These are phyloP conservation scores for Penicillium paxilli DNA, from an alignment of 495 filamentous ascomycete genomes.

Conservation along the genomic window DNA sequence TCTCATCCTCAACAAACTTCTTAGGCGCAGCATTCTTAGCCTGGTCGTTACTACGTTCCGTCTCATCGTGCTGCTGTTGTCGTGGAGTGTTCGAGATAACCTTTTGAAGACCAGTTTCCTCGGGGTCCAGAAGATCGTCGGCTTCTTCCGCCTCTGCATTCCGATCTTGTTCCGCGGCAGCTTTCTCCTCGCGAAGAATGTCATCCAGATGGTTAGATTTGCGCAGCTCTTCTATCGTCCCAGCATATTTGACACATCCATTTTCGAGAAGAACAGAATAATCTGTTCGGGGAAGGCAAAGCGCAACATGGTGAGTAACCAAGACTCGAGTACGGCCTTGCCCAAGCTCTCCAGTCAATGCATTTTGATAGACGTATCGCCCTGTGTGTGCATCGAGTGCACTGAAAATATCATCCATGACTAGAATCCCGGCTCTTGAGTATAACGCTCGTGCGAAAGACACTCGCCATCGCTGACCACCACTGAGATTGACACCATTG, in stretches of 20 bases:
- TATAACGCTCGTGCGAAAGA: slow-evolving; percentile 79
- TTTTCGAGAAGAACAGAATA: slow-evolving; percentile 70
- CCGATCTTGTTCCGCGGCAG: slow-evolving; percentile 4
- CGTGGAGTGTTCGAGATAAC: slow-evolving; percentile 25
- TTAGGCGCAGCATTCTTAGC: slow-evolving; percentile 52
- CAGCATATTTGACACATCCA: slow-evolving; percentile 44
- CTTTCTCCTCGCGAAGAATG: slow-evolving; percentile 22
- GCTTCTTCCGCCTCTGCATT: slow-evolving; percentile 3
- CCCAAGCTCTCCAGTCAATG: slow-evolving; percentile 67
- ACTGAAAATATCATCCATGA: slow-evolving; percentile 86
- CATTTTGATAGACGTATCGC: slow-evolving; percentile 72
- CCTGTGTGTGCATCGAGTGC: slow-evolving; percentile 70
- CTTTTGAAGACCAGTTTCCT: slow-evolving; percentile 23
- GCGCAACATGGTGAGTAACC: slow-evolving; percentile 78
- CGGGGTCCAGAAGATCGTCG: slow-evolving; percentile 4
- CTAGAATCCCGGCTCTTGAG: slow-evolving; percentile 73
- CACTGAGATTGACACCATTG: slow-evolving; percentile 81
- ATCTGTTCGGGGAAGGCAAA: slow-evolving; percentile 67
- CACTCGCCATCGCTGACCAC: slow-evolving; percentile 81
- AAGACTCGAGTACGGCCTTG: slow-evolving; percentile 72
- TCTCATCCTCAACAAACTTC: slow-evolving; percentile 75
- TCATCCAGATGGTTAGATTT: slow-evolving; percentile 26
- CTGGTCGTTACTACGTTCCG: slow-evolving; percentile 26
- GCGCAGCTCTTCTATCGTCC: slow-evolving; percentile 24
- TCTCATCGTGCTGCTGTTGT: slow-evolving; percentile 30